Base-by-base conservation (phyloP, 306 rosid species). In the Cucurbita ficifolia region DNA sequence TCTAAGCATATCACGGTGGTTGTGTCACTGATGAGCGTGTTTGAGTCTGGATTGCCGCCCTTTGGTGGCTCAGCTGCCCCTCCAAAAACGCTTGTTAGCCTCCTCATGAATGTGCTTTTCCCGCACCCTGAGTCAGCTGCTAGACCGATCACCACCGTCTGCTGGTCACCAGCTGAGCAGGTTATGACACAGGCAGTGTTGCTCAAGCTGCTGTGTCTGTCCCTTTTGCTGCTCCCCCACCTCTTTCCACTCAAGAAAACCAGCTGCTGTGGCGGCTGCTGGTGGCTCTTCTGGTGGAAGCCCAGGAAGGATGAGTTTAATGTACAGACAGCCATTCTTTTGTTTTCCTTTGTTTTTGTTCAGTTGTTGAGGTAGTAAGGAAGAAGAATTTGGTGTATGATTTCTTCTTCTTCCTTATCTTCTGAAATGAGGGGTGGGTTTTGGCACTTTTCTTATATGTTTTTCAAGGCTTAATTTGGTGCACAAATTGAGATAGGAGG, bases 81-180 rank as follows among this genome's bases (percentile, higher is more conserved):
- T 39, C 99, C 99, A 72, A 95, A 95, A 43, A 95, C 99, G 74
- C 96, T 95, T 0, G 99, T 95, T 10, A 95, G 82, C 69, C 99
- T 87, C 69, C 99, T 88, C 99, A 95, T 95, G 91, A 95, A 95
- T 29, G 99, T 95, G 35, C 97, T 91, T 80, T 95, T 95, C 29
- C 99, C 99, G 72, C 99, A 95, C 0, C 99, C 99, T 0, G 99
- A 95, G 78, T 95, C 99, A 1, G 99, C 99, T 6, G 99, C 99
- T 0, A 95, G 83, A 49, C 99, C 99, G 73, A 95, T 95, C 84
- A 95, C 99, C 48, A 95, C 78, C 6, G 99, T 95, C 85, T 88
- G 89, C 72, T 85, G 77, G 61, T 72, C 86, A 69, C 80, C 79
- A 1, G 78, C 90, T 0, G 86, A 70, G 79, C 99, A 91, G 77